A percentile compares a stretch with the other conserved stretches of the same genome.
Conservation (phyloP, 106 monocot genomes). For the Ottelia alismoides region DNA sequence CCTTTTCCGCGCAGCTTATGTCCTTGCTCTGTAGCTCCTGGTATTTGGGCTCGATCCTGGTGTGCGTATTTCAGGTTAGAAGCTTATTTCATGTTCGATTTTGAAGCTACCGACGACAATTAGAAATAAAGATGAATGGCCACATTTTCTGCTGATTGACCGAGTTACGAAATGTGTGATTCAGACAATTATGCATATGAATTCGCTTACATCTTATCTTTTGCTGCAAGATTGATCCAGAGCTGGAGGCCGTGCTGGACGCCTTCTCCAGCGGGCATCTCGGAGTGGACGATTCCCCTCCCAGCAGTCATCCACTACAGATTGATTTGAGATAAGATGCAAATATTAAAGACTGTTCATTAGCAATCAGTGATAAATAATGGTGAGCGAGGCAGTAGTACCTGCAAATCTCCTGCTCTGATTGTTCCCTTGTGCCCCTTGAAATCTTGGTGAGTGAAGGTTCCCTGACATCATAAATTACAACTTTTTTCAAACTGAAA, state of each 20-base stretch:
- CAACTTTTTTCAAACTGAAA: too few species aligned
- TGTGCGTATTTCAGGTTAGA: too few species aligned
- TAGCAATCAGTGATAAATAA: neutral
- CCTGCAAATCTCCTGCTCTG: conserved; percentile 67
- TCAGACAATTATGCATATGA: neutral
- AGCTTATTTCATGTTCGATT: too few species aligned
- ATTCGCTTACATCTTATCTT: conserved; percentile 59
- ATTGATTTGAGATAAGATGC: too few species aligned
- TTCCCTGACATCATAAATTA: conserved; percentile 33
- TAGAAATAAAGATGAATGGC: too few species aligned
- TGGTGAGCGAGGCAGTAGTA: neutral
- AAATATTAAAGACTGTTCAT: neutral
- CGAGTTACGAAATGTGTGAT: too few species aligned
- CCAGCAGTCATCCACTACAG: conserved; percentile 91
- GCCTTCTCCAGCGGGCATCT: conserved; percentile 57
- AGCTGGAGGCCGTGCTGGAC: conserved; percentile 60
- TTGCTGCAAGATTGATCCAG: conserved; percentile 90
- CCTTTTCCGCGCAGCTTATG: conserved; percentile 37
- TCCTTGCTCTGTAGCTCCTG: conserved; percentile 87
- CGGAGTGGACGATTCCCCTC: conserved; percentile 74
- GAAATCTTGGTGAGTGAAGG: conserved; percentile 68
- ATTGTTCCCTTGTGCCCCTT: conserved; percentile 69
- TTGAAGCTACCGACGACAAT: too few species aligned
- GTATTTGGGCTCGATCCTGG: conserved; percentile 83
- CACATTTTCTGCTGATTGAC: too few species aligned